Evolutionary conservation across 768 basidiomycete genomes (phyloP).

Genomic region (Boletus eberwhitei): DNA sequence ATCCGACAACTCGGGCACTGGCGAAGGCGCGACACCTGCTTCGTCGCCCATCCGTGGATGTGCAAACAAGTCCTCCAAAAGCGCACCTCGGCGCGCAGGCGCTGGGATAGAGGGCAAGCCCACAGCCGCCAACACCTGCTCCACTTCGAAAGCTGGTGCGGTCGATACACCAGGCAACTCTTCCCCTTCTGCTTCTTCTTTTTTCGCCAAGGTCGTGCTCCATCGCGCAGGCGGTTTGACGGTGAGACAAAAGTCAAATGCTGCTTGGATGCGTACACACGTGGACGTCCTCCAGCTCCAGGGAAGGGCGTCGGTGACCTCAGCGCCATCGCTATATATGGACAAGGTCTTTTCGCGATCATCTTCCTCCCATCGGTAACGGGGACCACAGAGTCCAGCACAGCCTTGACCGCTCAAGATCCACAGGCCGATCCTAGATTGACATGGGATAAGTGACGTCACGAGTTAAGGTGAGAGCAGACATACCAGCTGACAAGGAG

Average conservation of each 20-base stretch:
- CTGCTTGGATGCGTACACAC: conserved; percentile 67
- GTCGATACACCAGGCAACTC: conserved; percentile 29
- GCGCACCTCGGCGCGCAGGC: conserved; percentile 53
- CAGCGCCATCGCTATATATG: conserved; percentile 42
- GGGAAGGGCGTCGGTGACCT: conserved; percentile 50
- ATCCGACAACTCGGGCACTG: conserved; percentile 32
- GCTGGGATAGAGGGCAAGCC: conserved; percentile 48
- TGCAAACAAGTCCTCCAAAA: conserved; percentile 65
- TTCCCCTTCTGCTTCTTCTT: conserved; percentile 24
- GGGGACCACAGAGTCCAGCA: conserved; percentile 81
- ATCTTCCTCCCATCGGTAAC: conserved; percentile 82
- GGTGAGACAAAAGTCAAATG: conserved; percentile 76
- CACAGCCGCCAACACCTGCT: conserved; percentile 54
- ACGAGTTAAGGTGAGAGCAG: background rate
- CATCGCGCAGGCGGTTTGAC: conserved; percentile 36
- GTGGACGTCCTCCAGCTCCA: conserved; percentile 83
- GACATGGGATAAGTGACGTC: background rate
- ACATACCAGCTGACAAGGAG: conserved; percentile 65
- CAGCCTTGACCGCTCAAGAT: conserved; percentile 70
- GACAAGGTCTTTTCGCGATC: conserved; percentile 59
- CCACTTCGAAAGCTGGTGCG: conserved; percentile 46
- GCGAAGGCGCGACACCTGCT: conserved; percentile 20
- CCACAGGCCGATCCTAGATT: conserved; percentile 71
- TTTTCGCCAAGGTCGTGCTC: conserved; percentile 33
- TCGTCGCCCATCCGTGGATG: conserved; percentile 37